phyloP scores from a whole-genome alignment of 139 green algal genomes.

The Chara braunii region DNA sequence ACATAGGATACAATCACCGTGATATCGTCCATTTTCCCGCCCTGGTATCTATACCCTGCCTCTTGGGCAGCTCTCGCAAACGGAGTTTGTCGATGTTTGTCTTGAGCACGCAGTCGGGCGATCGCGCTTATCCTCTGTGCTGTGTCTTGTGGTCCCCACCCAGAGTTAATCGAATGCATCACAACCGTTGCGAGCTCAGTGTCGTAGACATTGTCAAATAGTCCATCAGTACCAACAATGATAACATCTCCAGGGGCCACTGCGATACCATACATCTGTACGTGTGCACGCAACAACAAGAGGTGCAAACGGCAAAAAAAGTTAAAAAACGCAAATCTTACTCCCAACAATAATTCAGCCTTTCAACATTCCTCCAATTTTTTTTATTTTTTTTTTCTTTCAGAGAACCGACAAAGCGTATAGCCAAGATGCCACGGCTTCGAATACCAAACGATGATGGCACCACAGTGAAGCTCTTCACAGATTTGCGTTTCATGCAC shows the following conservation, averaged over 20 bases:
- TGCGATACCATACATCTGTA: slow-evolving; percentile 55
- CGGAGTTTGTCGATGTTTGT: slow-evolving; percentile 21
- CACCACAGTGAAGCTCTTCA: no score
- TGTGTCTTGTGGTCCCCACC: slow-evolving; percentile 2
- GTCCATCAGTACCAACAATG: slow-evolving; percentile 80
- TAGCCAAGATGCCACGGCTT: no score
- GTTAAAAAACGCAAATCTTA: no score
- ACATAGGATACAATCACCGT: slow-evolving; percentile 52
- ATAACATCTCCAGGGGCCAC: slow-evolving; percentile 80
- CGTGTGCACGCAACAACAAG: slow-evolving; percentile 8
- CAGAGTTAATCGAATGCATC: background rate
- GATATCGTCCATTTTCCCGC: slow-evolving; percentile 66
- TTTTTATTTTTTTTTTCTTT: no score
- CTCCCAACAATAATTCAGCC: no score
- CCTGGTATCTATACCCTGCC: slow-evolving; percentile 38
- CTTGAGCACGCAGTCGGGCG: background rate
- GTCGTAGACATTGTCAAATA: slow-evolving; percentile 97
- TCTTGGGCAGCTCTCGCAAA: slow-evolving; percentile 35
- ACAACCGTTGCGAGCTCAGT: slow-evolving; percentile 69
- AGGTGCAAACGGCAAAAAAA: no score
- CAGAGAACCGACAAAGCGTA: no score
- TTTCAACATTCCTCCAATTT: no score
- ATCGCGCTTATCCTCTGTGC: slow-evolving; percentile 23
- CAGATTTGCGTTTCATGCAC: no score
- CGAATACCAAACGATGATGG: no score